A percentile compares a stretch with the other conserved stretches of the same genome.
phyloP scores from a whole-genome alignment of 495 filamentous ascomycete genomes.

The Letharia columbiana region DNA sequence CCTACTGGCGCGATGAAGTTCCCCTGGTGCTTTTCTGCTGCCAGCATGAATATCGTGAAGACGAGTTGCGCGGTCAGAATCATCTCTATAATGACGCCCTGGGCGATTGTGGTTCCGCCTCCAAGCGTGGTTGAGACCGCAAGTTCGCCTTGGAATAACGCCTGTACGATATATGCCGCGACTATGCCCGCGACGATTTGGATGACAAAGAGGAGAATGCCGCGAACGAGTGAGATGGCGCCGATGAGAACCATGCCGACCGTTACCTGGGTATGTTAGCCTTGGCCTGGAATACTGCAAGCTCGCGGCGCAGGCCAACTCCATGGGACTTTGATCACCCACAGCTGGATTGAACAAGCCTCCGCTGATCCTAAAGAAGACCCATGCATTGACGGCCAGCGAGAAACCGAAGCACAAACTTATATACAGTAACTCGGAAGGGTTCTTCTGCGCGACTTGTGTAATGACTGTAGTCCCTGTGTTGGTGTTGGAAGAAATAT shows the following conservation, averaged over 20 bases:
- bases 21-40: constrained; percentile 46
- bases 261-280: constrained; percentile 25
- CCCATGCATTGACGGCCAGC: constrained; percentile 57
- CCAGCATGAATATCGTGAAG: constrained; percentile 51
- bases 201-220: constrained; percentile 41
- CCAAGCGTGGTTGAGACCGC: constrained; percentile 38
- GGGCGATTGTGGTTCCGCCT: constrained; percentile 35
- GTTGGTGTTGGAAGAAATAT: constrained; percentile 21
- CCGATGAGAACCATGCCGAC: constrained; percentile 45
- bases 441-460: constrained; percentile 21
- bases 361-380: constrained; percentile 57
- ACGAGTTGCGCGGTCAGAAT: constrained; percentile 45
- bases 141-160: constrained; percentile 44
- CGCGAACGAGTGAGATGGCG: constrained; percentile 43
- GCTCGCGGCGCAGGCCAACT: background rate
- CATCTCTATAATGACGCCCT: constrained; percentile 50
- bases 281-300: background rate
- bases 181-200: constrained; percentile 53
- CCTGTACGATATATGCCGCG: constrained; percentile 43
- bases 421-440: constrained; percentile 41
- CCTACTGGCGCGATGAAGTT: constrained; percentile 34
- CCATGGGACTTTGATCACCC: background rate
- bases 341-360: constrained; percentile 57
- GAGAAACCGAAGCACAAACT: constrained; percentile 52
- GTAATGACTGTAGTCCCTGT: constrained; percentile 19